Evolutionary conservation across 441 rosid species (phyloP), one percentile per base, ranked within the genome.

Genomic region (Populus hybrid): DNA sequence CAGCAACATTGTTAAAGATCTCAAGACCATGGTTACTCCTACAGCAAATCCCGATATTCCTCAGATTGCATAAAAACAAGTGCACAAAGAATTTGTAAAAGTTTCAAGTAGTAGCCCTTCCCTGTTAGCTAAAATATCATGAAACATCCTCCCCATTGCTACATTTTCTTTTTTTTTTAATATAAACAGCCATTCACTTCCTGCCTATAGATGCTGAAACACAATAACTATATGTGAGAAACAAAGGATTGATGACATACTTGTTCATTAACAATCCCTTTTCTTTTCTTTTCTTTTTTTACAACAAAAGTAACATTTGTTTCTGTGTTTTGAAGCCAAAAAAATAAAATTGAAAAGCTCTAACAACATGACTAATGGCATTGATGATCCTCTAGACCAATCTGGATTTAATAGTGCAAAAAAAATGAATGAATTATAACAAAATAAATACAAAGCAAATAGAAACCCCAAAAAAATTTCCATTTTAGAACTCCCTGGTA

Each of bases 371-470:
- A 45, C 1, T 45, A 45, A 45, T 45, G 56, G 2, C 56, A 45
- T 45, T 45, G 56, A 20, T 45, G 56, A 45, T 45, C 56, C 56
- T 45, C 6, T 45, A 14, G 6, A 45, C 56, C 16, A 45, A 4
- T 45, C 18, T 45, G 56, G 56, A 45, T 14, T 45, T 45, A 45
- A 45, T 14, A 45, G 56, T 14, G 56, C 20, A 45, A 14, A 45
- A 40, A 64, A 26, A 26, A 9, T 12, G 31, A 64, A 21, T n/a
- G 42, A 65, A 56, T 40, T 45, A 72, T 21, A 5, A 24, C 21
- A 24, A 12, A 50, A 38, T 35, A 73, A 71, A 82, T 14, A 56
- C 67, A 78, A 45, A 78, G 36, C 50, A 11, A 10, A 3, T 61
- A 40, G 35, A 35, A 16, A 61, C 14, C 64, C 16, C 16, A 31